Evolutionary conservation across 75 land plant genomes (phyloP), one percentile per base, ranked within the genome.

Genomic region (Azolla pinnata): DNA sequence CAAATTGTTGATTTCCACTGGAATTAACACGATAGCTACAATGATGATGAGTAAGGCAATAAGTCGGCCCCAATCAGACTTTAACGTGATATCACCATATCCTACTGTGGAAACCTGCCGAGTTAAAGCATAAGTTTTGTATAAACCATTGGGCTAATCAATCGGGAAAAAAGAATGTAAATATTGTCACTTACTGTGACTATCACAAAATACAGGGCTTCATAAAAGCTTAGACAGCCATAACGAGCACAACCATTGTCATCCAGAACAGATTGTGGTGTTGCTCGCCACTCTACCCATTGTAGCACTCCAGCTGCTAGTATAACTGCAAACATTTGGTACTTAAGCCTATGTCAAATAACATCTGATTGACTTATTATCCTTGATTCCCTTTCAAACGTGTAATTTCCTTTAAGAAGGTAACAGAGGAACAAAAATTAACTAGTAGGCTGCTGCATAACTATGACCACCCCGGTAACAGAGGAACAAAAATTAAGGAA

Each of bases 231-330:
- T 31, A 76, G 46, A 29, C 79, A 76, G 8, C 79, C 79, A 49
- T 64, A 33, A 20, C 54, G 53, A 21, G 59, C 54, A 56, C 79
- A 76, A 25, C 52, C 51, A n/a, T 72, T 59, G 34, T 54, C 44
- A 33, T 72, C 34, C 62, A 59, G 61, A 33, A 61, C 60, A 55
- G 61, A 33, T 21, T 25, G 44, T 26, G 79, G 63, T 16, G 75
- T 76, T 24, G 79, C 70, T n/a, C 59, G 54, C 32, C 34, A 42
- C 46, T 76, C 79, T 30, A 76, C 79, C 79, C 79, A 76, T 33
- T 76, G 75, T 45, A 76, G 49, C 30, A 76, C 31, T 27, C 79
- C 76, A 12, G 76, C 79, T 24, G 76, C 69, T 51, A 76, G 60
- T 53, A 76, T 66, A 34, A 76, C 79, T 76, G 65, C 59, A 67